phyloP scores from a whole-genome alignment of 2,329 filamentous ascomycete genomes.

The Tolypocladium pustulatum region DNA sequence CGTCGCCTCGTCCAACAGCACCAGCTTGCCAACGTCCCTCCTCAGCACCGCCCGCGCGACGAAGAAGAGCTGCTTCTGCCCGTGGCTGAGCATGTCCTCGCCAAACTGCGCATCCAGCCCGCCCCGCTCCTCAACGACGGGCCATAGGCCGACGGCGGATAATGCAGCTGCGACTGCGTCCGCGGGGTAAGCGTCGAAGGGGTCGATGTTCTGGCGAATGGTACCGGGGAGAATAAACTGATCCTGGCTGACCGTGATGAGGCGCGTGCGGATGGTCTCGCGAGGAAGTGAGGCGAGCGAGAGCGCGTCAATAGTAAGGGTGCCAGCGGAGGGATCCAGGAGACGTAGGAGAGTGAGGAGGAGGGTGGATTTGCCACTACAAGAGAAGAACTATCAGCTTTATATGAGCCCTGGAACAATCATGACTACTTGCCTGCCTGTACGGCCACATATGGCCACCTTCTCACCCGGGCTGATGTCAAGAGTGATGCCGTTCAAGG shows the following conservation, averaged over 20 bases:
- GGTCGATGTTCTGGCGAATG: not conserved
- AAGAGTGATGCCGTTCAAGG: constrained; percentile 12
- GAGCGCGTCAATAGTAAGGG: not conserved
- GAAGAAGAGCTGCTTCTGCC: not conserved
- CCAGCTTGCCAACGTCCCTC: not conserved
- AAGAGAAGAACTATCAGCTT: not conserved
- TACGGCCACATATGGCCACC: not conserved
- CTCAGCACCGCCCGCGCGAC: not conserved
- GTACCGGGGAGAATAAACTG: not conserved
- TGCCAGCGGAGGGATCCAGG: not conserved
- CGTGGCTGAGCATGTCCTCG: not conserved
- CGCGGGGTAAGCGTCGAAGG: not conserved
- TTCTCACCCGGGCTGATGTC: constrained; percentile 4
- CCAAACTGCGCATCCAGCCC: not conserved
- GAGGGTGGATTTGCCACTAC: not conserved
- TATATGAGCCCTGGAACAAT: not conserved
- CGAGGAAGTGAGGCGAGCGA: not conserved
- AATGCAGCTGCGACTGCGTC: not conserved
- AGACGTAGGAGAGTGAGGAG: not conserved
- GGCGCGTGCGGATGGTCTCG: not conserved
- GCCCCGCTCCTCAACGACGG: not conserved
- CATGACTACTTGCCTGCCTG: not conserved
- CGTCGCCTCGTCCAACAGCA: not conserved
- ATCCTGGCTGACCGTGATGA: not conserved
- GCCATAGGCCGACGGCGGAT: not conserved